Conservation (phyloP, 2,329 filamentous ascomycete species). For the Pseudogymnoascus sp. region DNA sequence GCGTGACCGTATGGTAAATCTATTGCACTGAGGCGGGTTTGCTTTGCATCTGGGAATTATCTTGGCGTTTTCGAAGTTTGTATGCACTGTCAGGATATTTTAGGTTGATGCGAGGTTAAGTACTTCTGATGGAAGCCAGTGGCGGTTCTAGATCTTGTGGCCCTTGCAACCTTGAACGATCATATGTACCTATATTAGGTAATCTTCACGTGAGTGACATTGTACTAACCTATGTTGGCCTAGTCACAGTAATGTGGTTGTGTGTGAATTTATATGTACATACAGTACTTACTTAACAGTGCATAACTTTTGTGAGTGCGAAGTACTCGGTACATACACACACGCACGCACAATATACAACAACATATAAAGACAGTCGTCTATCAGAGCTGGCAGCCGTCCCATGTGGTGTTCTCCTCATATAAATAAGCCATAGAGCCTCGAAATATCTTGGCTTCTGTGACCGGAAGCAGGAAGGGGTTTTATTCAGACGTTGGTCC, state of each 20-base stretch:
- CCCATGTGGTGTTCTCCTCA: background rate
- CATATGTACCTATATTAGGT: slow-evolving; percentile 4
- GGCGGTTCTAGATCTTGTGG: slow-evolving; percentile 8
- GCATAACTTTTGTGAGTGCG: background rate
- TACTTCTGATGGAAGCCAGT: slow-evolving; percentile 5
- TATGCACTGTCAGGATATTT: background rate
- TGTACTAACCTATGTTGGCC: background rate
- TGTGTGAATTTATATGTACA: background rate
- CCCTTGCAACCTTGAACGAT: slow-evolving; percentile 3
- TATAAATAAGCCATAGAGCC: background rate
- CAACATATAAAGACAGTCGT: background rate
- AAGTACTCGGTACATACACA: background rate
- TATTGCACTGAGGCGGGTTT: background rate
- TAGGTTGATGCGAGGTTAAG: slow-evolving; percentile 9
- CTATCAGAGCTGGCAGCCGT: background rate
- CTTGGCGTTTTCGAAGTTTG: background rate
- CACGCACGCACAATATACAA: background rate
- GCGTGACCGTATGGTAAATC: background rate
- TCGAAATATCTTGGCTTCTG: background rate
- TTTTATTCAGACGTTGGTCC: background rate
- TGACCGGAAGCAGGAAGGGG: background rate
- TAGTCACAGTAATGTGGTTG: background rate
- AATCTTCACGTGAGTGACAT: slow-evolving; percentile 6
- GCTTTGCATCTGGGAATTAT: background rate
- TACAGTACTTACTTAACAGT: background rate